Evolutionary conservation across 495 filamentous ascomycete genomes (phyloP), one percentile per base, ranked within the genome.

Genomic region (Penicillium turbatum): DNA sequence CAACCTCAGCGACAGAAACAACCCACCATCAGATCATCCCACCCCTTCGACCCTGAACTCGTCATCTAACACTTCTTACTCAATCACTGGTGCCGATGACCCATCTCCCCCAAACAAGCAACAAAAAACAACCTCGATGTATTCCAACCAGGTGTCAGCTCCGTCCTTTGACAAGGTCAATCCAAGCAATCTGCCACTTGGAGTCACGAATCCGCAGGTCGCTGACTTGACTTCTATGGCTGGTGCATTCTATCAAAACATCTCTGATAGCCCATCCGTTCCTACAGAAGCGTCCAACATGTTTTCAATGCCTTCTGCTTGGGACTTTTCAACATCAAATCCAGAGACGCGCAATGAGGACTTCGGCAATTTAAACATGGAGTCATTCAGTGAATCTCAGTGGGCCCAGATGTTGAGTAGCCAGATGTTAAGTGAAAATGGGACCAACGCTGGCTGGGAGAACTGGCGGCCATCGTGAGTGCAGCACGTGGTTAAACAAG

Each of bases 41-140:
- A 71, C 69, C 17, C 67, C 69, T 10, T 66, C 68, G 12, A 72
- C 69, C 3, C 24, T 71, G 51, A 71, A 71, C 30, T 71, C 69
- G 3, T 71, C 66, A 6, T 69, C 69, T 9, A 71, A 71, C 37
- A 64, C 64, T 0, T 65, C 69, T 11, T 69, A 67, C 46, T 63
- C 69, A 1, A 61, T 62, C n/a, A 61, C 54, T 9, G 64, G 64
- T 1, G 30, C 43, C 6, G 66, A 71, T 12, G 59, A 65, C 15
- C 45, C 55, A 15, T 60, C 64, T 1, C 59, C 58, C 15, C 57
- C 48, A 6, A 61, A 56, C 27, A 64, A 61, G 39, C 57, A 61
- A 15, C 56, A 60, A 30, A 60, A 53, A 7, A 43, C 51, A 11
- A 27, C 16, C 32, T 35, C 49, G 5, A 41, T 21, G 5, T 47